Evolutionary conservation across 2,329 filamentous ascomycete species (phyloP).

Genomic region (Penicillium vulpinum): DNA sequence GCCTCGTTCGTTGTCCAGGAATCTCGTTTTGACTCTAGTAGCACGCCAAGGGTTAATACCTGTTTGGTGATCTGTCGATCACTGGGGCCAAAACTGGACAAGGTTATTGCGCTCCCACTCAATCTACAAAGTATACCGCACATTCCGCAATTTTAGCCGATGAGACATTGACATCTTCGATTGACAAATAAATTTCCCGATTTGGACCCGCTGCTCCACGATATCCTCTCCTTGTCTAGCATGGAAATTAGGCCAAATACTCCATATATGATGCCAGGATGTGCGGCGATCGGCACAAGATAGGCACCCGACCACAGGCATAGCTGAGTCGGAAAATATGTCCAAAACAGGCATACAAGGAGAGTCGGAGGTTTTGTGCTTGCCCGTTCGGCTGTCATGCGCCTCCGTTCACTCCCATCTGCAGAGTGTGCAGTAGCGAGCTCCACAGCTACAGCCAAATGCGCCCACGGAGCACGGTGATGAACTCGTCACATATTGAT

Average conservation of each 20-base stretch:
- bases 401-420: neutral
- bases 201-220: neutral
- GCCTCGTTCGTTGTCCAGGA: neutral
- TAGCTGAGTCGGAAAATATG: neutral
- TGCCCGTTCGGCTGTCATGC: neutral
- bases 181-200: neutral
- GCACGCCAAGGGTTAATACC: neutral
- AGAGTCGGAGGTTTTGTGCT: slow-evolving; percentile 1
- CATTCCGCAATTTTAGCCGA: neutral
- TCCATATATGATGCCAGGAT: too few relatives aligned
- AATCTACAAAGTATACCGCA: too few relatives aligned
- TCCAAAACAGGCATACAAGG: neutral
- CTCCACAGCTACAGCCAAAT: neutral
- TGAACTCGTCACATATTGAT: neutral
- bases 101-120: neutral
- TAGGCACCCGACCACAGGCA: neutral
- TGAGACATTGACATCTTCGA: too few relatives aligned
- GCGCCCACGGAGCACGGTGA: neutral
- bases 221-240: neutral
- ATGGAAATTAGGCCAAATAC: neutral
- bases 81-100: neutral
- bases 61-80: neutral
- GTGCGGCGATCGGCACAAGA: slow-evolving; percentile 3
- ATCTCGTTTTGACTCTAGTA: neutral
- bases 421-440: neutral